Evolutionary conservation across 2,329 filamentous ascomycete genomes (phyloP).

Genomic region (Aspergillus glaucus): DNA sequence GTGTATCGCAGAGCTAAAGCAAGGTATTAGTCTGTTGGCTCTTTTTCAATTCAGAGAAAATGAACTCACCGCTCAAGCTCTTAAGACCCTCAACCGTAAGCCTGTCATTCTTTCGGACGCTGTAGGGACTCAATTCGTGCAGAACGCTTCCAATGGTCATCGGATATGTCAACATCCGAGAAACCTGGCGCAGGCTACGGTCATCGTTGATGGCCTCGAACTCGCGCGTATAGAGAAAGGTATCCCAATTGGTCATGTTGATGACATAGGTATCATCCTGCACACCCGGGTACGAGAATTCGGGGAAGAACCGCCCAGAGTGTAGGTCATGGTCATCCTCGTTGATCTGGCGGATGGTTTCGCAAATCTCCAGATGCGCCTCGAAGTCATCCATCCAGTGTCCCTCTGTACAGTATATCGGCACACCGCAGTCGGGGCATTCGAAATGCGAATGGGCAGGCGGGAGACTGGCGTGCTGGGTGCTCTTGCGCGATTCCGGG

Average conservation of each 20-base stretch:
- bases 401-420: conserved; percentile 86
- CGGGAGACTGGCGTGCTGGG: conserved; percentile 43
- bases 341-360: conserved; percentile 85
- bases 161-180: conserved; percentile 87
- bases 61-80: conserved; percentile 74
- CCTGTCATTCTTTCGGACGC: conserved; percentile 64
- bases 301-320: conserved; percentile 84
- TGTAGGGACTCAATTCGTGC: conserved; percentile 92
- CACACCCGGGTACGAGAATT: conserved; percentile 83
- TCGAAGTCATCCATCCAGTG: conserved; percentile 98
- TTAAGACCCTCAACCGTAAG: conserved; percentile 85
- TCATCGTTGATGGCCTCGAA: conserved; percentile 89
- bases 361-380: conserved; percentile 83
- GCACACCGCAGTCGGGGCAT: conserved; percentile 91
- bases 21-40: conserved; percentile 6
- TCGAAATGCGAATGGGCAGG: conserved; percentile 86
- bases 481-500: conserved; percentile 54
- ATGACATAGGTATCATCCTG: conserved; percentile 89
- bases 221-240: conserved; percentile 84
- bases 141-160: conserved; percentile 84
- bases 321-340: conserved; percentile 95
- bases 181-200: conserved; percentile 85
- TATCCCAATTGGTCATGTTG: conserved; percentile 99
- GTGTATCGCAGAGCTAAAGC: conserved; percentile 77
- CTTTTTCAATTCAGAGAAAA: background rate